phyloP scores from a whole-genome alignment of 306 rosid species.

The Dalbergia cultrata region DNA sequence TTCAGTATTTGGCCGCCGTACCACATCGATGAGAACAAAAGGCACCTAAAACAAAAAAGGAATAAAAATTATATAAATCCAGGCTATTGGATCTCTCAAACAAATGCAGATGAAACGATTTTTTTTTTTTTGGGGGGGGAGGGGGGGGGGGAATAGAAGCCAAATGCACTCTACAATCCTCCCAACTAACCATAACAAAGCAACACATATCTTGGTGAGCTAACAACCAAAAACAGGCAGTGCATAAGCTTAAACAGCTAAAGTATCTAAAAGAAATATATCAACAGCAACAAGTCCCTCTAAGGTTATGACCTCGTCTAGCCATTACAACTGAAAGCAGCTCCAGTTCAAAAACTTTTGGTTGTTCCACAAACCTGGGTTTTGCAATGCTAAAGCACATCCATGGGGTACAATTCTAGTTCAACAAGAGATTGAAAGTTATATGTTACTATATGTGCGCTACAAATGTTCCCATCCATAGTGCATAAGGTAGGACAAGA shows the following conservation, averaged over 20 bases:
- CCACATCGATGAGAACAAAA: constrained; percentile 78
- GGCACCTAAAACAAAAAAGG: constrained; percentile 66
- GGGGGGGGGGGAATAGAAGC: neutral
- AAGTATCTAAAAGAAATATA: neutral
- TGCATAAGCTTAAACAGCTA: constrained; percentile 24
- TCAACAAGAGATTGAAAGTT: constrained; percentile 1
- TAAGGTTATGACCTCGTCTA: neutral
- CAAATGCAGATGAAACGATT: neutral
- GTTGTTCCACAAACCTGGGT: constrained; percentile 14
- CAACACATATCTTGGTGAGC: constrained; percentile 10
- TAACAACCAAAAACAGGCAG: neutral
- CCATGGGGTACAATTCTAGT: neutral
- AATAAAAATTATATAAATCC: neutral
- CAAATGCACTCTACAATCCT: constrained; percentile 14
- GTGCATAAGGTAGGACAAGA: constrained; percentile 4
- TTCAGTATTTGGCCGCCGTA: constrained; percentile 49
- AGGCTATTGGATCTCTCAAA: constrained; percentile 2
- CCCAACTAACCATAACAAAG: constrained; percentile 37
- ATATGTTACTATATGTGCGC: neutral
- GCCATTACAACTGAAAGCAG: neutral
- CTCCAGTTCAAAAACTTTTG: constrained; percentile 15
- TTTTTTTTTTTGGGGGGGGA: too few species aligned
- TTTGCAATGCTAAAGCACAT: neutral
- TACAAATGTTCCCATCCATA: neutral
- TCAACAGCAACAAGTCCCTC: neutral